Evolutionary conservation across 805 yeast genomes (phyloP).

Genomic region (Cyberlindnera maritima): DNA sequence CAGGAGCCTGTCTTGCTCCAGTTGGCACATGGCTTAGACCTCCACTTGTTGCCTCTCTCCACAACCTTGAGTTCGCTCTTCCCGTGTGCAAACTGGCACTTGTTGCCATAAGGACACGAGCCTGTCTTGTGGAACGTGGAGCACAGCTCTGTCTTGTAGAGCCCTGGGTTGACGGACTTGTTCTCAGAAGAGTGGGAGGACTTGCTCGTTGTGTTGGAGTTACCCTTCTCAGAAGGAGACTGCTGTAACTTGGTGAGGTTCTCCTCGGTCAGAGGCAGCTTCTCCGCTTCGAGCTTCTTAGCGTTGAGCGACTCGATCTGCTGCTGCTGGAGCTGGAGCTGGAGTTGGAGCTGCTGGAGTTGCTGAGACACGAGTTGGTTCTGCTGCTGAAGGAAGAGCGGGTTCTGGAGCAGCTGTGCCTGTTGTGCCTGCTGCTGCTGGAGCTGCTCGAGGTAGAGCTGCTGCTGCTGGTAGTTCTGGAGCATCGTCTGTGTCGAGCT

Average conservation of each 20-base stretch:
- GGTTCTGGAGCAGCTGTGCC: constrained; percentile 20
- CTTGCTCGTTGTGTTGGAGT: constrained; percentile 2
- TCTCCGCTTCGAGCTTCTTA: constrained; percentile 14
- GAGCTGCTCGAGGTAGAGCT: constrained; percentile 19
- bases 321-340: constrained; percentile 29
- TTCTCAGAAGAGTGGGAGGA: constrained; percentile 13
- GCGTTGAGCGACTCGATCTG: constrained; percentile 29
- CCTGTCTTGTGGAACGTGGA: constrained; percentile 70
- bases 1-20: constrained; percentile 82
- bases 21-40: constrained; percentile 87
- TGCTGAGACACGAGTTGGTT: constrained; percentile 26
- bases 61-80: constrained; percentile 67
- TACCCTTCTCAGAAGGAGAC: constrained; percentile 5
- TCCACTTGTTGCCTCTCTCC: constrained; percentile 77
- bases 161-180: constrained; percentile 44
- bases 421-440: constrained; percentile 21
- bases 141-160: constrained; percentile 90
- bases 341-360: constrained; percentile 26
- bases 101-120: constrained; percentile 80
- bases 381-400: constrained; percentile 26
- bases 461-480: constrained; percentile 24
- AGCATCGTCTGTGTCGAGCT: constrained; percentile 17
- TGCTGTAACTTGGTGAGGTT: constrained; percentile 22
- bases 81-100: constrained; percentile 96
- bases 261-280: constrained; percentile 25